phyloP scores from a whole-genome alignment of 208 protist species.

The Acanthamoeba triangularis region DNA sequence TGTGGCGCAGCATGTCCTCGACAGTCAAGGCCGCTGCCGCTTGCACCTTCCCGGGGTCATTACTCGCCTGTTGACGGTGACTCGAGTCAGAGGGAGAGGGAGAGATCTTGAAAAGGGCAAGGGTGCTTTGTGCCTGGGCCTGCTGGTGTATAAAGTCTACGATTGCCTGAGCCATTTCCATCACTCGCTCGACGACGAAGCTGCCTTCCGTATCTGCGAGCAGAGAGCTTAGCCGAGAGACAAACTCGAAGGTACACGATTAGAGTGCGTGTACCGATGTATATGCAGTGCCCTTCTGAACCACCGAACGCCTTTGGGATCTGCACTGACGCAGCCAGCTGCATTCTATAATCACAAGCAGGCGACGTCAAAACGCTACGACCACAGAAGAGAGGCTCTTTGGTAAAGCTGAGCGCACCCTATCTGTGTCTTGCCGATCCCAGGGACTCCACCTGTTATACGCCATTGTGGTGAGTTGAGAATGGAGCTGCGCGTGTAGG shows the following conservation, averaged over 20 bases:
- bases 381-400: background rate
- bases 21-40: background rate
- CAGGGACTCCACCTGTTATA: conserved; percentile 83
- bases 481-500: background rate
- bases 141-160: background rate
- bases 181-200: conserved; percentile 86
- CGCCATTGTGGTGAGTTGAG: background rate
- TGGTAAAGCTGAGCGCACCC: conserved; percentile 47
- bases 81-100: background rate
- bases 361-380: background rate
- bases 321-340: conserved; percentile 45
- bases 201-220: conserved; percentile 88
- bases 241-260: background rate
- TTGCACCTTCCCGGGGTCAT: background rate
- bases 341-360: conserved; percentile 20
- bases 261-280: background rate
- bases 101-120: background rate
- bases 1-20: conserved; percentile 70
- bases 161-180: conserved; percentile 82
- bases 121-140: background rate
- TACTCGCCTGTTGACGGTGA: background rate
- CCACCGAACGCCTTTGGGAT: conserved; percentile 73
- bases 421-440: conserved; percentile 89
- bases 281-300: conserved; percentile 21
- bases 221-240: background rate